phyloP scores from a whole-genome alignment of 1,139 yeast species.

The Yamadazyma pseudoaaseri region DNA sequence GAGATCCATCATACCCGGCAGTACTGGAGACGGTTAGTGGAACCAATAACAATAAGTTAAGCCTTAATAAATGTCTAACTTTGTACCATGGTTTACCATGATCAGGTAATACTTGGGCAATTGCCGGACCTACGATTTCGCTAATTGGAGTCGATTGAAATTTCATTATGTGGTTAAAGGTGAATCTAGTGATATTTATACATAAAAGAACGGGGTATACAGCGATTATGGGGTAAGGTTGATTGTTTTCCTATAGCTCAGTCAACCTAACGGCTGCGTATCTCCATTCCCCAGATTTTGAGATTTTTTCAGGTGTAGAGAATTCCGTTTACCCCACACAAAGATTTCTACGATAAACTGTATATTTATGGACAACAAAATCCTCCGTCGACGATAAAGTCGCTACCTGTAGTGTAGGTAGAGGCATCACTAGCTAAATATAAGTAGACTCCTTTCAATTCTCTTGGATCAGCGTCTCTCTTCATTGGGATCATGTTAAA shows the following conservation, averaged over 20 bases:
- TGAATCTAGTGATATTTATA: no score
- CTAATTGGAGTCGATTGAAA: conserved; percentile 10
- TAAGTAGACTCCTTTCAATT: conserved; percentile 40
- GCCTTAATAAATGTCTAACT: conserved; percentile 11
- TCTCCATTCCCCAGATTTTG: conserved; percentile 4
- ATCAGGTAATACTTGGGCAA: conserved; percentile 15
- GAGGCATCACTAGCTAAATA: conserved; percentile 41
- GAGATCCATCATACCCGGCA: conserved; percentile 22
- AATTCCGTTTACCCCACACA: no score
- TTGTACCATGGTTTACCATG: conserved; percentile 15
- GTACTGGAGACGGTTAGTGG: conserved; percentile 16
- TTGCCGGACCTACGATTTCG: conserved; percentile 19
- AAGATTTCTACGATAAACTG: no score
- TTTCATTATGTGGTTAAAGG: conserved; percentile 10
- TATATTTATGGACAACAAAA: conserved; percentile 40
- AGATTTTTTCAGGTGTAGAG: background rate
- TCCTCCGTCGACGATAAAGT: conserved; percentile 48
- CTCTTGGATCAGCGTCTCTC: conserved; percentile 39
- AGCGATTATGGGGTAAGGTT: no score
- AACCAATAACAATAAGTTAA: conserved; percentile 13
- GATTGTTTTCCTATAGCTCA: no score
- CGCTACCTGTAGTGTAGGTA: conserved; percentile 45
- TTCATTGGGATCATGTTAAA: conserved; percentile 34
- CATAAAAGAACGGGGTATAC: no score
- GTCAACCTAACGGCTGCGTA: no score